Evolutionary conservation across 108 stramenopile genomes (phyloP), one percentile per base, ranked within the genome.

Genomic region (Bacterosira constricta): DNA sequence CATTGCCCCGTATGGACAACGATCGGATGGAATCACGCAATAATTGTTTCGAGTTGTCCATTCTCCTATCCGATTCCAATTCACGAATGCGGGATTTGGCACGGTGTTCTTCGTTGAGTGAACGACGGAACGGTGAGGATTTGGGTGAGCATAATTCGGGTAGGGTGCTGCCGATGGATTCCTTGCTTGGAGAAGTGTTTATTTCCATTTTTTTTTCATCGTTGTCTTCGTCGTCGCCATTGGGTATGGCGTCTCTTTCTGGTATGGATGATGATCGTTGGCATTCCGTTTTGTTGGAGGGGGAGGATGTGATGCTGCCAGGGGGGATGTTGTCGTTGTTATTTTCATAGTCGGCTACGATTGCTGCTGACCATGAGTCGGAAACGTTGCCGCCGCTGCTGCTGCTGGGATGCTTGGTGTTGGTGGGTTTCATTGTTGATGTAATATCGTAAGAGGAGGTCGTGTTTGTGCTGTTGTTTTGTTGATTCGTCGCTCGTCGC

Each of bases 91-190:
- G 57, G 29, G 45, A 20, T 31, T 63, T 63, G 15, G 41, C 42
- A 11, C 31, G 31, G 26, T 42, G 42, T 31, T 63, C 62, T 20
- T 42, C 62, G 23, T 63, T 26, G 44, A 63, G 62, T 4, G 62
- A 45, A 46, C 25, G 44, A 30, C 62, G 62, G 27, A 63, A 63
- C 11, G 62, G 62, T 6, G 62, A 63, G 27, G 30, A 34, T 15
- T 54, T 34, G 31, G 53, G 53, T 30, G 53, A 54, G 29, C 32
- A 54, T 0, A 54, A 17, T n/a, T 42, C 41, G 30, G 31, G 32
- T 1, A 11, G 26, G 6, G 15, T 29, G 51, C 25, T 27, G 9
- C 25, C 27, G 26, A 23, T 26, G 2, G 51, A 52, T 27, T 52
- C 51, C 27, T 54, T 54, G 31, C 32, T 34, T 1, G 0, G 4